These are phyloP conservation scores for Cadophora luteo-olivacea DNA, from an alignment of 2,329 filamentous ascomycete species.

Conservation along the genomic window DNA sequence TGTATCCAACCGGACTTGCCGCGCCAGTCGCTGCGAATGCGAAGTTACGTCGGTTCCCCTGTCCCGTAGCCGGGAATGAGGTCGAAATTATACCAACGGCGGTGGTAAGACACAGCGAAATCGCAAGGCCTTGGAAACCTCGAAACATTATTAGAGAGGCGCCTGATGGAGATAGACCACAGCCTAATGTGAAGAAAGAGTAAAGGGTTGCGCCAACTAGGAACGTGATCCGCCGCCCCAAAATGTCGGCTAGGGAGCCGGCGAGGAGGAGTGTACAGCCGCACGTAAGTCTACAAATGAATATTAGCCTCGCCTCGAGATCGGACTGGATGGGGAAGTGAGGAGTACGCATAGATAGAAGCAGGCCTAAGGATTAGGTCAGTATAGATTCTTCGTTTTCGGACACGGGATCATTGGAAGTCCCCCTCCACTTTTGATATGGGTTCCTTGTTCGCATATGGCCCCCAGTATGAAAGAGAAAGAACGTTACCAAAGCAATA, in stretches of 20 bases:
- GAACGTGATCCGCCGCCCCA: neutral
- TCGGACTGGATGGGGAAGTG: neutral
- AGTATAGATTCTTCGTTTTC: no score
- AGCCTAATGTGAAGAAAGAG: neutral
- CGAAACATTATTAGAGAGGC: neutral
- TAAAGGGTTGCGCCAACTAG: neutral
- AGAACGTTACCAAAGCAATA: constrained; percentile 1
- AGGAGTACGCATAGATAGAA: neutral
- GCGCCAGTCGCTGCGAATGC: no score
- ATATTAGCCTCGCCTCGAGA: no score
- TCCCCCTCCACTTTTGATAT: no score
- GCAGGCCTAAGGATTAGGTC: neutral
- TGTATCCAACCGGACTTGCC: no score
- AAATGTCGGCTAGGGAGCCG: neutral
- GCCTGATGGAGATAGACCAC: neutral
- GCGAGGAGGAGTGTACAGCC: neutral
- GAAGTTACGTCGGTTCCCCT: neutral
- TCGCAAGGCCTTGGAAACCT: neutral
- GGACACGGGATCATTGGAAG: no score
- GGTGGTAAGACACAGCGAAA: neutral
- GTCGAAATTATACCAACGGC: neutral
- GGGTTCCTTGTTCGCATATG: no score
- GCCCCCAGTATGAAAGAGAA: neutral
- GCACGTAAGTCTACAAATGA: neutral
- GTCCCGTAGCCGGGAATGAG: neutral